Base-by-base conservation (phyloP, 2,329 filamentous ascomycete genomes). In the Scedosporium minutisporum region DNA sequence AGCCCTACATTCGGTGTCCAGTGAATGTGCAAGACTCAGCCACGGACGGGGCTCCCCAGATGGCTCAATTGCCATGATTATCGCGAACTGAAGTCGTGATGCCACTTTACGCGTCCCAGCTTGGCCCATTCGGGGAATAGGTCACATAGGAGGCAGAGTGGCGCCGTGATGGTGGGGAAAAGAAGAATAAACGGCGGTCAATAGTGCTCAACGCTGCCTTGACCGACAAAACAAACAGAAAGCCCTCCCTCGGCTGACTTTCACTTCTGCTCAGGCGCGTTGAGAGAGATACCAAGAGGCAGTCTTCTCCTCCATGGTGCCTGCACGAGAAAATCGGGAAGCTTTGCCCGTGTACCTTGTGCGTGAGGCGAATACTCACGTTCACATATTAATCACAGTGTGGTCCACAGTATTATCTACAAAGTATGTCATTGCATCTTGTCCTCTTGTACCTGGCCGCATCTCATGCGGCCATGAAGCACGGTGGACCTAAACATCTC, bases 221-320 rank as follows among this genome's bases (percentile, higher is more conserved):
- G 44, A 74, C 72, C 72, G 72, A 73, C 72, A 69, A 70, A 71
- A 67, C 67, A 69, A 67, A 68, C 65, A 65, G 53, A 63, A 65
- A 58, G 38, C 29, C 61, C 60, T 68, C 65, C 65, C 68, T 71
- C 68, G 67, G 68, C 65, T 64, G 63, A 64, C 67, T 63, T 63
- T 58, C 58, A 61, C 29, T 33, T 33, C 29, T 33, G 64, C 58
- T 62, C 48, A 38, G 66, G 64, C 63, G 64, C 67, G 61, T 53
- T 48, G 44, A 48, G 44, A 48, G 44, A 48, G 21, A 48, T 48
- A 48, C 44, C 18, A 21, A 21, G 9, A 48, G n/a, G 7, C 44
- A 38, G 33, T 38, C 33, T 38, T 33, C 33, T 38, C 33, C 33
- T 33, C 29, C 10, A 14, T 38, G 10, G 33, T 38, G 10, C 12